Percentiles rank a stretch among this genome's conserved stretches.
Conservation (phyloP, 345 rosid genomes). For the Rhizophora mangle region DNA sequence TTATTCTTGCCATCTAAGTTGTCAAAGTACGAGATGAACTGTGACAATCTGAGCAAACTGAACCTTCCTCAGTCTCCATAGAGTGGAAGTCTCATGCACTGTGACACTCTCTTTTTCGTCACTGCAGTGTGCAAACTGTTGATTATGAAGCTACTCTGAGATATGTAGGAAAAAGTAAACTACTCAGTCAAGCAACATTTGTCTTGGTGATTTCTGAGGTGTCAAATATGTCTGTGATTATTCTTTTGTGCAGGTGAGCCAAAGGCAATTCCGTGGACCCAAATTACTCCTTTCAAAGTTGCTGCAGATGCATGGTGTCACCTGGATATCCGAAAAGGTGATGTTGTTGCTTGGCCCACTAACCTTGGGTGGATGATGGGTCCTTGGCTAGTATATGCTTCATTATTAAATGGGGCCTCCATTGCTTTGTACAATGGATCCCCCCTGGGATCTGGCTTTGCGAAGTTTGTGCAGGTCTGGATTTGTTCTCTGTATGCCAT, state of each 20-base stretch:
- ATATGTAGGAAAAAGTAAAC: neutral
- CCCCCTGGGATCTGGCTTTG: constrained; percentile 79
- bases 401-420: constrained; percentile 83
- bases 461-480: constrained; percentile 86
- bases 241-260: constrained; percentile 75
- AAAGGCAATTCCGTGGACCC: constrained; percentile 96
- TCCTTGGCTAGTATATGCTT: constrained; percentile 96
- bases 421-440: constrained; percentile 92
- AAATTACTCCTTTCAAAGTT: constrained; percentile 66
- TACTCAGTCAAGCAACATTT: neutral
- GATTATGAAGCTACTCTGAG: neutral
- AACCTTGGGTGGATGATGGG: constrained; percentile 99
- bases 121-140: too few species aligned
- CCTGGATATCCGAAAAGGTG: constrained; percentile 74
- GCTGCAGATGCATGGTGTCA: constrained; percentile 99
- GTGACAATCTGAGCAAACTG: too few species aligned
- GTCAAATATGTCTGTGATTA: constrained; percentile 11
- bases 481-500: neutral
- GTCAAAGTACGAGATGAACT: too few species aligned
- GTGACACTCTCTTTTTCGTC: too few species aligned
- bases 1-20: too few species aligned
- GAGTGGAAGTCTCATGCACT: too few species aligned
- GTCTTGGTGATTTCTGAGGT: neutral
- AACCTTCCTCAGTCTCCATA: too few species aligned
- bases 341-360: constrained; percentile 93